These are phyloP conservation scores for Sclerotinia nivalis DNA, from an alignment of 2,329 filamentous ascomycete genomes.

Conservation along the genomic window DNA sequence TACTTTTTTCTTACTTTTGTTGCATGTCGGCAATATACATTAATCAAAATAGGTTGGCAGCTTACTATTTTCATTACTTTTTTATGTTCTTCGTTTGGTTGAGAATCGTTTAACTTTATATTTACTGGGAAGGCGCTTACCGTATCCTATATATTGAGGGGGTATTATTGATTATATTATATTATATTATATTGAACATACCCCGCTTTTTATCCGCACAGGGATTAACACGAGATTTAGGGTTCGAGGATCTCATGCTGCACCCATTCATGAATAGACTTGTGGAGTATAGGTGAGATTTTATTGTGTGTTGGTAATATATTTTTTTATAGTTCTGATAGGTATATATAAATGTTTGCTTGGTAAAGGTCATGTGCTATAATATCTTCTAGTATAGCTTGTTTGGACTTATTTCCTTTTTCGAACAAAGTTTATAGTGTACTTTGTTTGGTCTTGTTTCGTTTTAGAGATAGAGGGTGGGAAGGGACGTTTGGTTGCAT, in stretches of 20 bases:
- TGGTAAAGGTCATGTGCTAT: neutral
- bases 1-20: constrained; percentile 3
- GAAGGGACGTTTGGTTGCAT: too few relatives aligned
- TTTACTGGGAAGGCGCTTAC: constrained; percentile 3
- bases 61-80: constrained; percentile 2
- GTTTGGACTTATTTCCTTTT: too few relatives aligned
- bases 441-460: too few relatives aligned
- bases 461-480: too few relatives aligned
- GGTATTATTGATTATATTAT: constrained; percentile 6
- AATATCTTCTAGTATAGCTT: neutral
- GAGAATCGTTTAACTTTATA: neutral
- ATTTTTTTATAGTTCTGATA: neutral
- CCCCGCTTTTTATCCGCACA: constrained; percentile 14
- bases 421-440: too few relatives aligned
- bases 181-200: constrained; percentile 13
- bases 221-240: constrained; percentile 10
- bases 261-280: neutral
- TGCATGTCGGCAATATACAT: constrained; percentile 1
- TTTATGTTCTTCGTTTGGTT: neutral
- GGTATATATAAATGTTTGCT: neutral
- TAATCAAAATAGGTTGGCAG: constrained; percentile 16
- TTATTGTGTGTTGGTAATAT: neutral
- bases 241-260: neutral
- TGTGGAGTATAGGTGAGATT: neutral
- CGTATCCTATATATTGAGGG: constrained; percentile 14